Percentiles rank a stretch among this genome's conserved stretches.
phyloP scores from a whole-genome alignment of 2,329 filamentous ascomycete genomes.

The Colletotrichum tropicale region DNA sequence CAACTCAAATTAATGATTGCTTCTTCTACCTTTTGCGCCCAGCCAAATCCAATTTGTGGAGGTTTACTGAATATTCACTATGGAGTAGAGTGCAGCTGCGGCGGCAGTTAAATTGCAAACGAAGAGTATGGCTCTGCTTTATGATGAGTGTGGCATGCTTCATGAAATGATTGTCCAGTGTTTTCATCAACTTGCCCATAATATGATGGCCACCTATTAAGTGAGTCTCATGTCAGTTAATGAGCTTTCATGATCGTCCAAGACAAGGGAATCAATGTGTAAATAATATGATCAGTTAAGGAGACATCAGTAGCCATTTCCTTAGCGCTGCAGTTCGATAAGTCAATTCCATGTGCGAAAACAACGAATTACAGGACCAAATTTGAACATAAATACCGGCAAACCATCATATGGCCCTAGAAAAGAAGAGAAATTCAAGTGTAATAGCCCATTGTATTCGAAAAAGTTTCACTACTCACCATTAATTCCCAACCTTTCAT shows the following conservation, averaged over 20 bases:
- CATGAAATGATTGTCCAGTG: neutral
- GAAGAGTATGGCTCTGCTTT: neutral
- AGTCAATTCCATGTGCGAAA: neutral
- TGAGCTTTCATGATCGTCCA: neutral
- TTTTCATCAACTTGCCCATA: neutral
- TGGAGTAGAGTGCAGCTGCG: neutral
- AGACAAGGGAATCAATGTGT: neutral
- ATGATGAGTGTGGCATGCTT: neutral
- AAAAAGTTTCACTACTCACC: neutral
- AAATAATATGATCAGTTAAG: neutral
- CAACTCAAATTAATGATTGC: neutral
- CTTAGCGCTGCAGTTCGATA: neutral
- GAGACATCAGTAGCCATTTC: neutral
- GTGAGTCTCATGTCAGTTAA: neutral
- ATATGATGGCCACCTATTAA: neutral
- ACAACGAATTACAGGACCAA: neutral
- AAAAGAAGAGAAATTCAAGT: neutral
- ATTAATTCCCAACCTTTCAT: neutral
- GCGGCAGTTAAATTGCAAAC: neutral
- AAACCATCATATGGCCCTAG: neutral
- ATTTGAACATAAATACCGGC: neutral
- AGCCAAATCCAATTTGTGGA: neutral
- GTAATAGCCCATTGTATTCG: neutral
- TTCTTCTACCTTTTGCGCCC: neutral
- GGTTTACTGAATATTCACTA: neutral